Percentiles rank a stretch among this genome's conserved stretches.
These are phyloP conservation scores for Penicillium ochrochloron DNA, from an alignment of 495 filamentous ascomycete genomes.

Conservation along the genomic window DNA sequence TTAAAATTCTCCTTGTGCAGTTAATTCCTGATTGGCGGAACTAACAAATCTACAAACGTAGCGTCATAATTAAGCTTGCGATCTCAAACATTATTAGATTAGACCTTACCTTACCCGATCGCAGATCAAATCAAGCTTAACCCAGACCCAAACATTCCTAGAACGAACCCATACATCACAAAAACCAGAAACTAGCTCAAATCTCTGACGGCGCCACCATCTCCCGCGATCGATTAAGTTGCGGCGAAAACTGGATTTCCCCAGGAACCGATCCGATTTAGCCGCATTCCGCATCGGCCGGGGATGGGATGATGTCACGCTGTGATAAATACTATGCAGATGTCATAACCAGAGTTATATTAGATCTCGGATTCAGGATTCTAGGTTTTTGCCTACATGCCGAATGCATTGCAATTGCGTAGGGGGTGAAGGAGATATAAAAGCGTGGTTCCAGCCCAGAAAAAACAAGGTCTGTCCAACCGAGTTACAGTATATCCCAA, in stretches of 20 bases:
- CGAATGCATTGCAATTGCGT: not conserved
- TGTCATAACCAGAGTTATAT: not conserved
- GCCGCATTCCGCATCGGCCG: slow-evolving; percentile 4
- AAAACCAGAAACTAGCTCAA: not conserved
- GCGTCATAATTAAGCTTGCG: not conserved
- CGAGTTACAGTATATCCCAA: not conserved
- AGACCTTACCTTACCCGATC: not conserved
- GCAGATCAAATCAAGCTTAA: not conserved
- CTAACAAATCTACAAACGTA: not conserved
- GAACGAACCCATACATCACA: not conserved
- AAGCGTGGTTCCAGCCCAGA: not conserved
- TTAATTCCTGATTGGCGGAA: not conserved
- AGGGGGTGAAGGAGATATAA: not conserved
- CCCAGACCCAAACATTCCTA: not conserved
- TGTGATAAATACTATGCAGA: not conserved
- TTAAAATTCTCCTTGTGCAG: not conserved
- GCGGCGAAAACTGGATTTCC: slow-evolving; percentile 14
- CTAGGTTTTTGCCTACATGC: not conserved
- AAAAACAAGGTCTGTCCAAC: not conserved
- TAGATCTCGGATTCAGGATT: not conserved
- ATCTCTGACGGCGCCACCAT: not conserved
- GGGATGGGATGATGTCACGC: slow-evolving; percentile 12
- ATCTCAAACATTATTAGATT: not conserved
- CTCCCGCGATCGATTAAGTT: not conserved
- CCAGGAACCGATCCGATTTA: slow-evolving; percentile 1